Conservation (phyloP, 2,329 filamentous ascomycete genomes). For the Fusarium armeniacum region DNA sequence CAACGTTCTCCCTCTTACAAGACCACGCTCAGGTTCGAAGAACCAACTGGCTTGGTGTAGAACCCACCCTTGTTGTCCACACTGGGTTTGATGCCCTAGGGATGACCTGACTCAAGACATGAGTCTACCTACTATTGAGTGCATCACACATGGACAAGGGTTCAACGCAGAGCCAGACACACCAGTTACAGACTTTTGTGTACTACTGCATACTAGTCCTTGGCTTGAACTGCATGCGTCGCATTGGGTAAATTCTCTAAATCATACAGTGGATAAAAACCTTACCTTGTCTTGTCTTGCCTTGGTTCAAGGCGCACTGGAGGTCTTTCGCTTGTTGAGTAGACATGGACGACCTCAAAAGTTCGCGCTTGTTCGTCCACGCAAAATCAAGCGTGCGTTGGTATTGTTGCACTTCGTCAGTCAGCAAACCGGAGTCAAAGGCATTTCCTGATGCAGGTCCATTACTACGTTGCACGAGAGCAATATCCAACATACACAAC, state of each 20-base stretch:
- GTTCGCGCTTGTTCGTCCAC: slow-evolving; percentile 27
- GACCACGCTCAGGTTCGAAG: slow-evolving; percentile 2
- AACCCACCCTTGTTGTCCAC: slow-evolving; percentile 15
- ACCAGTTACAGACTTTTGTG: slow-evolving; percentile 33
- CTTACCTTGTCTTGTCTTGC: slow-evolving; percentile 2
- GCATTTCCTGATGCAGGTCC: background rate
- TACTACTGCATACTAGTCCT: slow-evolving; percentile 18
- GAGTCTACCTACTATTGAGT: slow-evolving; percentile 13
- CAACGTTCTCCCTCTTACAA: slow-evolving; percentile 7
- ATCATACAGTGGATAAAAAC: slow-evolving; percentile 4
- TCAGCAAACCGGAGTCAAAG: slow-evolving; percentile 1
- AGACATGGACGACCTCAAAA: slow-evolving; percentile 9
- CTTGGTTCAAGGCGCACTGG: background rate
- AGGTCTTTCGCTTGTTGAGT: slow-evolving; percentile 21
- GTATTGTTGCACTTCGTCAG: slow-evolving; percentile 9
- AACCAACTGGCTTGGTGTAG: slow-evolving; percentile 7
- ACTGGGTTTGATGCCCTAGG: slow-evolving; percentile 32
- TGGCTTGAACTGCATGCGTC: slow-evolving; percentile 5
- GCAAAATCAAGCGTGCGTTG: slow-evolving; percentile 12
- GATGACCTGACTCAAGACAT: slow-evolving; percentile 31
- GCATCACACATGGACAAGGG: slow-evolving; percentile 24
- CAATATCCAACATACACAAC: background rate
- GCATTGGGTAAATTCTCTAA: slow-evolving; percentile 11
- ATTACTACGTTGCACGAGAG: slow-evolving; percentile 9
- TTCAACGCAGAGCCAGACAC: slow-evolving; percentile 29